phyloP scores from a whole-genome alignment of 2,329 filamentous ascomycete genomes.

The Colletotrichum scovillei region DNA sequence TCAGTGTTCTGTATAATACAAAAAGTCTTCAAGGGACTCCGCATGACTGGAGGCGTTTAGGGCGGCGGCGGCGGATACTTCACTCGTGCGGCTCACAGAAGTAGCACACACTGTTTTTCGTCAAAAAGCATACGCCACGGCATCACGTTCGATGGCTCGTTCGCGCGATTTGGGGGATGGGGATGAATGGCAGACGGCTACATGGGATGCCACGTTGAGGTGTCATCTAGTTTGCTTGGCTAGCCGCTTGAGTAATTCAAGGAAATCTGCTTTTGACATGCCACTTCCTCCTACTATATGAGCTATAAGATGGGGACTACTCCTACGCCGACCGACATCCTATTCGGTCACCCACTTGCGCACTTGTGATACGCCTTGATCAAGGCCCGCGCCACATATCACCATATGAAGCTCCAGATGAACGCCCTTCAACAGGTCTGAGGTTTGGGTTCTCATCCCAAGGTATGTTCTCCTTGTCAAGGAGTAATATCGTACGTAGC shows the following conservation, averaged over 20 bases:
- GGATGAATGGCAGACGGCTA: neutral
- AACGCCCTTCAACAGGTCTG: too few relatives aligned
- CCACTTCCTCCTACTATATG: neutral
- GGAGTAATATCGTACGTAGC: too few relatives aligned
- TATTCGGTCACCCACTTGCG: too few relatives aligned
- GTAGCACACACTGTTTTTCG: neutral
- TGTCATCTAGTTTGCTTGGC: neutral
- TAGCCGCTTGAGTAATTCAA: neutral
- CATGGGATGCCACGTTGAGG: neutral
- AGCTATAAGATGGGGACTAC: too few relatives aligned
- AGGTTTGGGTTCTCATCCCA: too few relatives aligned
- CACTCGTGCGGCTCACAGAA: neutral
- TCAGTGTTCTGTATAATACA: constrained; percentile 25
- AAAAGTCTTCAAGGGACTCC: constrained; percentile 18
- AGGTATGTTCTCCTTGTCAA: too few relatives aligned
- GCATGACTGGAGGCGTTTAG: constrained; percentile 30
- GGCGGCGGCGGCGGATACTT: constrained; percentile 14
- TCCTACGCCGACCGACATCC: too few relatives aligned
- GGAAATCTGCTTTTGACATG: neutral
- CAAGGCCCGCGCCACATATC: fast-evolving
- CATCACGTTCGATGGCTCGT: neutral
- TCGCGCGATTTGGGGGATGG: neutral
- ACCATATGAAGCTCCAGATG: too few relatives aligned
- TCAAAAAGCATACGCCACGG: neutral
- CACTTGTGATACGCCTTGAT: too few relatives aligned